Evolutionary conservation across 2,329 filamentous ascomycete genomes (phyloP), one percentile per base, ranked within the genome.

Genomic region (Parafenestella ontariensis): DNA sequence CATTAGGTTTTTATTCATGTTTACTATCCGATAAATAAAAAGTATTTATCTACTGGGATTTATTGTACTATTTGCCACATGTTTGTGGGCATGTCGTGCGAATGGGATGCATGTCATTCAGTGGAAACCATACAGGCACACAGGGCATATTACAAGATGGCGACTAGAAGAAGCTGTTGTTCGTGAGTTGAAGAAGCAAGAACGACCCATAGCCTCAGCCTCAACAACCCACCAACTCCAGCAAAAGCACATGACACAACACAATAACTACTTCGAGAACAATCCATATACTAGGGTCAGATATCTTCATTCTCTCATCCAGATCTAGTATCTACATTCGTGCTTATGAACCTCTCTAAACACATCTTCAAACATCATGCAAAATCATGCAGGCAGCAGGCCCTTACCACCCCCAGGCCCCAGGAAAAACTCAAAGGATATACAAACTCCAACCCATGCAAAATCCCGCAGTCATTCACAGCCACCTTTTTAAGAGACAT

Each of bases 401-500:
- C n/a, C 6, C 34, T 18, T 6, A n/a, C n/a, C 18, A 8, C n/a
- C 11, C n/a, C 37, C 21, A 5, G 5, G 9, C 15, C 9, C 3
- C 20, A 21, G 26, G 3, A 11, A 24, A 23, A 40, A 23, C 17
- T 18, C 17, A 10, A 23, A 23, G 37, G 41, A 31, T 48, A 31
- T 48, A 5, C 28, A 33, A 48, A 48, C 46, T 41, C 46, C 46
- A 31, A 17, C 8, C 26, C 34, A 48, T 48, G 46, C 46, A 49
- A 49, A 43, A 34, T 49, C 36, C 37, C 46, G n/a, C 37, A 33
- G 15, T 49, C 37, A 44, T 52, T 56, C 55, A 54, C 56, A n/a
- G 52, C 58, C 50, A 52, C 52, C 34, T 45, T 56, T 46, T 54
- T 50, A 49, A 18, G 41, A 59, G 53, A 61, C 59, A 24, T 61